Evolutionary conservation across 331 rosid species (phyloP), one percentile per base, ranked within the genome.

Genomic region (Arachis monticola): DNA sequence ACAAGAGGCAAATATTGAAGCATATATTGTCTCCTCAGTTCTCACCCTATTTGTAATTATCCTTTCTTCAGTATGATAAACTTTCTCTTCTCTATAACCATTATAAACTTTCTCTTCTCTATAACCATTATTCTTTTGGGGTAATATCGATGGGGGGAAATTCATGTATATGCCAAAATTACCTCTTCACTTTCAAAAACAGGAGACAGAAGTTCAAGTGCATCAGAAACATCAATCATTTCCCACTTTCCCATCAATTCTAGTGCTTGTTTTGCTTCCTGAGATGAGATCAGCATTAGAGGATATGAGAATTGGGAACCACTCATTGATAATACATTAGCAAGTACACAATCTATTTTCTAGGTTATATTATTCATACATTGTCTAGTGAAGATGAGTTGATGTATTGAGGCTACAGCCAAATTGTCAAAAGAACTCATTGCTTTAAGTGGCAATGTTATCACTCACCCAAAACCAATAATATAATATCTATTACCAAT

Each of bases 121-220:
- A 56, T 72, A 50, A 73, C 52, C 44, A 38, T 38, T 27, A 55
- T 71, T 13, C 47, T 70, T 30, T 31, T 64, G 40, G 70, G 47
- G 64, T 17, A 60, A 27, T 60, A 58, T 65, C 6, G 47, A 31
- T 51, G 63, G 42, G 42, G 58, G 57, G 11, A 70, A 72, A 61
- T 50, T 50, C 38, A 63, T 60, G 48, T 64, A 47, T 67, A 62
- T 64, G 66, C 62, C 35, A 51, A 67, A 64, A 73, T 53, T 74
- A 95, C 99, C 99, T 95, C 99, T 89, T 95, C 99, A 58, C 97
- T 92, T 87, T 95, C 97, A 74, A 95, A 95, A 84, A 92, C 92
- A 17, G 99, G 98, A 57, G 99, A 95, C 60, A 95, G 81, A 73
- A 95, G 93, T 86, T 92, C 99, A 83, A 95, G 77, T 3, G 98